Evolutionary conservation across 73 alveolate genomes (phyloP).

Genomic region (Paramecium bursaria): DNA sequence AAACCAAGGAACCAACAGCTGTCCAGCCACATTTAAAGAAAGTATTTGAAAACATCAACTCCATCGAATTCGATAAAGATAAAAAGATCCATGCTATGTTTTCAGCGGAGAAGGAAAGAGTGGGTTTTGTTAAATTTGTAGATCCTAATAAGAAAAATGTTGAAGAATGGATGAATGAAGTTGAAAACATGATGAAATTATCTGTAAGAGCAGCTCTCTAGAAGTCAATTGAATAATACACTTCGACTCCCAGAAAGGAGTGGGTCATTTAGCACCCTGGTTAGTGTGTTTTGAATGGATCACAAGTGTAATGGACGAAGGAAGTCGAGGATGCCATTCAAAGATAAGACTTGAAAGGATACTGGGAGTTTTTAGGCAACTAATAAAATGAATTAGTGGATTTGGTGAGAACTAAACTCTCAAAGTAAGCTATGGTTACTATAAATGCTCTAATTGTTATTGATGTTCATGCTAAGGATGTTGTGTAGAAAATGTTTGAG

Average conservation of each 20-base stretch:
- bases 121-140: constrained; percentile 88
- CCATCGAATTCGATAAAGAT: constrained; percentile 87
- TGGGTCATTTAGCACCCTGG: constrained; percentile 99
- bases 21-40: constrained; percentile 87
- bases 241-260: constrained; percentile 91
- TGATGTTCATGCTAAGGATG: constrained; percentile 99
- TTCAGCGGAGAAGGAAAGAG: constrained; percentile 86
- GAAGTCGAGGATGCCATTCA: constrained; percentile 99
- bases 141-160: constrained; percentile 98
- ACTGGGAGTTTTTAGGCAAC: constrained; percentile 77
- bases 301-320: constrained; percentile 98
- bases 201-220: constrained; percentile 93
- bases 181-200: constrained; percentile 97
- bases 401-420: constrained; percentile 96
- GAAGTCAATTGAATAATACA: constrained; percentile 91
- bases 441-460: constrained; percentile 98
- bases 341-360: constrained; percentile 82
- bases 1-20: constrained; percentile 90
- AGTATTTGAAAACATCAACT: constrained; percentile 95
- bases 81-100: constrained; percentile 84
- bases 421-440: constrained; percentile 87
- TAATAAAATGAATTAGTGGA: constrained; percentile 93
- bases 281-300: constrained; percentile 97
- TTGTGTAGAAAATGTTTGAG: constrained; percentile 92
- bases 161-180: constrained; percentile 99